Conservation (phyloP, 768 basidiomycete genomes). For the Trametes cubensis region DNA sequence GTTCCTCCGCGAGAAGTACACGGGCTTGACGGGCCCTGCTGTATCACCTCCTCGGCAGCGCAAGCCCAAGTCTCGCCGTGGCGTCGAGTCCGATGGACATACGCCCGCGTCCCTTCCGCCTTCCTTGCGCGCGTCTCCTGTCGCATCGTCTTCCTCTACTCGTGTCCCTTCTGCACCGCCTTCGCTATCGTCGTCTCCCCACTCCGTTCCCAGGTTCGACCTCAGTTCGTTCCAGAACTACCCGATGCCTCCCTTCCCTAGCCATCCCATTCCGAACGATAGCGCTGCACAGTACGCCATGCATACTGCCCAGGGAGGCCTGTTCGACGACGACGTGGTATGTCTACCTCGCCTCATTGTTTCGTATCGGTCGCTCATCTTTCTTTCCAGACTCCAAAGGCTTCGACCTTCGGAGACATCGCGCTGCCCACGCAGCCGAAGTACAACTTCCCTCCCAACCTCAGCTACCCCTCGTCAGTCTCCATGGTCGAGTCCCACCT, state of each 20-base stretch:
- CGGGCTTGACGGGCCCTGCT: conserved; percentile 39
- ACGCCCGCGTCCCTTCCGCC: conserved; percentile 2
- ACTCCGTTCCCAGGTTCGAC: background rate
- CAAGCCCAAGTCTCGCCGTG: conserved; percentile 34
- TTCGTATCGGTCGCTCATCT: background rate
- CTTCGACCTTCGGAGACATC: conserved; percentile 13
- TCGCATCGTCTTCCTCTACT: background rate
- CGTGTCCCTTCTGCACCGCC: conserved; percentile 7
- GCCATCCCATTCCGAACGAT: background rate
- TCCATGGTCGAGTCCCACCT: conserved; percentile 11
- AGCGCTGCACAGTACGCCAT: background rate
- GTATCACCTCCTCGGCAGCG: conserved; percentile 38
- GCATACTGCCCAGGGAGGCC: background rate
- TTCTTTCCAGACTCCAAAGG: conserved; percentile 6
- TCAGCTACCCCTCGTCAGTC: background rate
- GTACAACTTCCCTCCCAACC: conserved; percentile 13
- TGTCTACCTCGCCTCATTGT: background rate
- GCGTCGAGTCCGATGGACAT: background rate
- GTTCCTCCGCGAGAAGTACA: conserved; percentile 40
- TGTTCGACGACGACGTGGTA: conserved; percentile 10
- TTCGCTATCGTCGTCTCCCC: background rate
- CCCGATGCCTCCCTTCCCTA: background rate
- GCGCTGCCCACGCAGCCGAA: conserved; percentile 11
- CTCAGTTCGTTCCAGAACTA: background rate
- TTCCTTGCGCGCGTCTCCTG: conserved; percentile 8